Percentiles rank a stretch among this genome's conserved stretches.
phyloP scores from a whole-genome alignment of 176 grass and related monocot species.

The Oryza australiensis region DNA sequence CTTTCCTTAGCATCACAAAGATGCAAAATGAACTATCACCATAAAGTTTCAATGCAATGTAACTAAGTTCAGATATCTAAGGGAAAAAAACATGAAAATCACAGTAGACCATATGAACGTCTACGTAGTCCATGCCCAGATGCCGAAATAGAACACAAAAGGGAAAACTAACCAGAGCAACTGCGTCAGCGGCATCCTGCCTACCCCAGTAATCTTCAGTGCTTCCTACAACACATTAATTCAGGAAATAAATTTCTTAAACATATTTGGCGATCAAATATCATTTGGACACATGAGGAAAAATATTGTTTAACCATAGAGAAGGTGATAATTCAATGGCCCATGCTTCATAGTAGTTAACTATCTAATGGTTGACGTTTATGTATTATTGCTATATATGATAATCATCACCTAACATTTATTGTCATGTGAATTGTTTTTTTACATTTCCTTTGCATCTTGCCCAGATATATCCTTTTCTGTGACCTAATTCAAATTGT shows the following conservation, averaged over 20 bases:
- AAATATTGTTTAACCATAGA: background rate
- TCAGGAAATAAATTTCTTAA: background rate
- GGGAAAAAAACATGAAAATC: background rate
- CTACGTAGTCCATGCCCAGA: background rate
- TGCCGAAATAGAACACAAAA: background rate
- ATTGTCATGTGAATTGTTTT: background rate
- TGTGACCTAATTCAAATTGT: background rate
- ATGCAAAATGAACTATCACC: background rate
- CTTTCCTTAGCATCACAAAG: background rate
- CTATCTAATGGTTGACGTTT: background rate
- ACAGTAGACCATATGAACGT: background rate
- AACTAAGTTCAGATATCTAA: background rate
- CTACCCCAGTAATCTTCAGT: background rate
- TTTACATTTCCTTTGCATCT: background rate
- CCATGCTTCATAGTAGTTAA: background rate
- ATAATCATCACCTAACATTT: background rate
- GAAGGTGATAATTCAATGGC: background rate
- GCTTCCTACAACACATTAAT: background rate
- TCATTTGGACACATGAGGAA: no score
- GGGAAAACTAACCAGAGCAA: background rate
- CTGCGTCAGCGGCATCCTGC: background rate
- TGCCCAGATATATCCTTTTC: background rate
- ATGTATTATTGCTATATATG: background rate
- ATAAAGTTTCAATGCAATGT: background rate
- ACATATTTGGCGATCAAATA: background rate